Conservation (phyloP, 345 rosid genomes). For the Balakata baccata region DNA sequence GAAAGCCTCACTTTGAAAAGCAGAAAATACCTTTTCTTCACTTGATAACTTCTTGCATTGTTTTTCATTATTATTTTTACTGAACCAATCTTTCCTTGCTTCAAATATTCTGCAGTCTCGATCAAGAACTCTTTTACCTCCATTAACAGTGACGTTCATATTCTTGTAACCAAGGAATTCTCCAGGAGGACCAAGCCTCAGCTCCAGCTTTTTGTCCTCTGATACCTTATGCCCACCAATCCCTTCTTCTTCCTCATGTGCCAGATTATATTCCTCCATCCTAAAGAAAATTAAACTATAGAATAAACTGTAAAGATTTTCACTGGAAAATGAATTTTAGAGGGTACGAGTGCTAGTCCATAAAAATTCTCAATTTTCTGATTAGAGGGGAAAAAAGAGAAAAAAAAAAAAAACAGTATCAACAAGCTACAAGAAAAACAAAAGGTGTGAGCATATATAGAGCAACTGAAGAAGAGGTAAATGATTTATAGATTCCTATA, state of each 20-base stretch:
- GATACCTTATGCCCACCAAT: background rate
- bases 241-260: constrained; percentile 12
- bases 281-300: background rate
- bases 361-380: too few relatives aligned
- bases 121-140: constrained; percentile 31
- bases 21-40: too few relatives aligned
- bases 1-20: too few relatives aligned
- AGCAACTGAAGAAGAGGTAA: too few relatives aligned
- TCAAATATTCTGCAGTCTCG: constrained; percentile 7
- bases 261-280: constrained; percentile 22
- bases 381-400: too few relatives aligned
- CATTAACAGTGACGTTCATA: background rate
- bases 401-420: too few relatives aligned
- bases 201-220: constrained; percentile 39
- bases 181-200: constrained; percentile 47
- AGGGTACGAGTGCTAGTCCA: too few relatives aligned
- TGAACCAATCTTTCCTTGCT: background rate
- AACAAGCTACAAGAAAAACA: too few relatives aligned
- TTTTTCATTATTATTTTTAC: background rate
- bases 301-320: background rate
- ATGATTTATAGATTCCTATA: too few relatives aligned
- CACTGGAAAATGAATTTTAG: background rate
- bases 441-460: too few relatives aligned
- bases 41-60: constrained; percentile 1
- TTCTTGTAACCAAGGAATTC: constrained; percentile 15